Conservation (phyloP, 768 basidiomycete genomes). For the Panus rudis region DNA sequence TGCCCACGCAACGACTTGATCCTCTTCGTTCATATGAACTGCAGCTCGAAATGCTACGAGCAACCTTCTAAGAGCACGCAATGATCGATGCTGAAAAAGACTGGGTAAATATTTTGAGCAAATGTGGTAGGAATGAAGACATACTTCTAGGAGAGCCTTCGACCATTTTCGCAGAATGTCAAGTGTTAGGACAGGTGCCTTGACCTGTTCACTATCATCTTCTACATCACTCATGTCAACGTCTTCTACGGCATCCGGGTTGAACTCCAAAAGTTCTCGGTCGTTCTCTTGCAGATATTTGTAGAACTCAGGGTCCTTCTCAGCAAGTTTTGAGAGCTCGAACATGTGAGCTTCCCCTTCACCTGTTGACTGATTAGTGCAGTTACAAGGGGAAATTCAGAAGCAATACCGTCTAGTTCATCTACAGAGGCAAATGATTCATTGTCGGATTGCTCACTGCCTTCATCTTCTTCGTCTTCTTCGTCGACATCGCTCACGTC, state of each 20-base stretch:
- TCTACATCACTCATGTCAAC: constrained; percentile 40
- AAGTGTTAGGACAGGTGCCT: constrained; percentile 54
- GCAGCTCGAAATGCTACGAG: constrained; percentile 90
- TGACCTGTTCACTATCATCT: constrained; percentile 36
- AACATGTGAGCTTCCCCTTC: constrained; percentile 70
- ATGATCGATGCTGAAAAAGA: constrained; percentile 65
- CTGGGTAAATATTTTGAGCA: neutral
- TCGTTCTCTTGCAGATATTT: constrained; percentile 97
- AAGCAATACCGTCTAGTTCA: constrained; percentile 54
- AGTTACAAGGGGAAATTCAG: neutral
- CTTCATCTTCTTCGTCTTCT: constrained; percentile 33
- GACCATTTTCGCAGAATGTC: constrained; percentile 79
- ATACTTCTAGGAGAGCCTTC: constrained; percentile 76
- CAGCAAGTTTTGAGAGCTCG: constrained; percentile 81
- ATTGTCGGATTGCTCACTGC: constrained; percentile 43
- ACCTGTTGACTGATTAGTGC: constrained; percentile 30
- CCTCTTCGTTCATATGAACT: constrained; percentile 82
- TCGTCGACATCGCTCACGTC: constrained; percentile 34
- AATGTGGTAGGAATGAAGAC: constrained; percentile 9
- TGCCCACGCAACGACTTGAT: constrained; percentile 72
- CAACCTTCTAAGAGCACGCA: constrained; percentile 76
- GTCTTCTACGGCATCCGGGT: constrained; percentile 33
- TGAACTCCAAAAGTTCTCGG: constrained; percentile 80
- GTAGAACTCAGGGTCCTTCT: constrained; percentile 99
- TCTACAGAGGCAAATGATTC: constrained; percentile 74